Percentiles rank a stretch among this genome's conserved stretches.
Evolutionary conservation across 495 filamentous ascomycete species (phyloP).

Genomic region (Glonium stellatum): DNA sequence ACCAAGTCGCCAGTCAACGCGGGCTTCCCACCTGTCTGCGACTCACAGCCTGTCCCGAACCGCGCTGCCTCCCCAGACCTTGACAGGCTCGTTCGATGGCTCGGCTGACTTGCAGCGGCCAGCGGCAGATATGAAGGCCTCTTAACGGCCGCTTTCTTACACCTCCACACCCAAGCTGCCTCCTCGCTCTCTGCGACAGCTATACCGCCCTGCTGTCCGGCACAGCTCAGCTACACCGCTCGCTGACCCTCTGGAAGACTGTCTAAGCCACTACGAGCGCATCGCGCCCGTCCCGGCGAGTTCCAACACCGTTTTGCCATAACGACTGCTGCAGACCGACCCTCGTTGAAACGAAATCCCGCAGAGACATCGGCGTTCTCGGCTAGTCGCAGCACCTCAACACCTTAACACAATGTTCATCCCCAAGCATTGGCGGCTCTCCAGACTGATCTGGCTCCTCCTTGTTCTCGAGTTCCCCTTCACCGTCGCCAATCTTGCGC

Average conservation of each 20-base stretch:
- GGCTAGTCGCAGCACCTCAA: too few species aligned
- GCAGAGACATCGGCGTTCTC: background rate
- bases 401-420: slow-evolving; percentile 20
- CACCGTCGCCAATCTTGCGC: slow-evolving; percentile 62
- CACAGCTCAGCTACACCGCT: background rate
- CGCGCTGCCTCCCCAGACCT: background rate
- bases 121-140: slow-evolving; percentile 1
- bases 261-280: background rate
- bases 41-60: slow-evolving; percentile 1
- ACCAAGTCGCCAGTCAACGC: slow-evolving; percentile 1
- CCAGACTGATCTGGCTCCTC: slow-evolving; percentile 55
- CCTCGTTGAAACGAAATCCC: background rate
- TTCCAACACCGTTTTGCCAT: background rate
- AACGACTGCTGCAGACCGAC: background rate
- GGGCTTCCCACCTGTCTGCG: slow-evolving; percentile 2
- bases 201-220: background rate
- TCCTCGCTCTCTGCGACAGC: background rate
- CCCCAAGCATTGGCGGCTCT: slow-evolving; percentile 51
- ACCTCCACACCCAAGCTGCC: background rate
- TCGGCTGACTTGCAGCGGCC: slow-evolving; percentile 9
- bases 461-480: slow-evolving; percentile 63
- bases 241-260: background rate
- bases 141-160: background rate
- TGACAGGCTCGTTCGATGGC: slow-evolving; percentile 3
- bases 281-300: background rate